Evolutionary conservation across 768 basidiomycete genomes (phyloP).

Genomic region (Floccularia luteovirens): DNA sequence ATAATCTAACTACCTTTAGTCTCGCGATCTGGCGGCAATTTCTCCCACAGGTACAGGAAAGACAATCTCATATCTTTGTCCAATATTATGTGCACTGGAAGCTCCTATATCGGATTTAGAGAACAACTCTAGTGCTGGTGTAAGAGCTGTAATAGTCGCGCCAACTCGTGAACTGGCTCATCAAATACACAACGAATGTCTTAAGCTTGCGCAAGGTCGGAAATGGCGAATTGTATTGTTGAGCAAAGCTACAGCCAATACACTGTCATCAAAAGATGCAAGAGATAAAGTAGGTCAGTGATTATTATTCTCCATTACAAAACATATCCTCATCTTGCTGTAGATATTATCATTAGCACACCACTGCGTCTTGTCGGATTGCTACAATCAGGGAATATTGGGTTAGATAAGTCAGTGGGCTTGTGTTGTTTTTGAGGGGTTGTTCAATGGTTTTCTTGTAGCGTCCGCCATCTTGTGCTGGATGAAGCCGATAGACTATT

Average conservation of each 20-base stretch:
- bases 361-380: conserved; percentile 84
- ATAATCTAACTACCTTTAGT: conserved; percentile 27
- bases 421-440: neutral
- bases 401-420: conserved; percentile 63
- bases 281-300: conserved; percentile 70
- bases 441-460: conserved; percentile 17
- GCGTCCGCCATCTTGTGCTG: conserved; percentile 79
- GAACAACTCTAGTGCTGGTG: conserved; percentile 44
- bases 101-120: conserved; percentile 41
- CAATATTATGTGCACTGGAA: conserved; percentile 57
- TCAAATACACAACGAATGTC: conserved; percentile 89
- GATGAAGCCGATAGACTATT: conserved; percentile 93
- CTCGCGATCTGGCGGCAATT: conserved; percentile 84
- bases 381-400: conserved; percentile 57
- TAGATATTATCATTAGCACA: conserved; percentile 90
- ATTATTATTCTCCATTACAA: conserved; percentile 4
- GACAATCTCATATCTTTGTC: conserved; percentile 87
- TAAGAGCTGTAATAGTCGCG: conserved; percentile 74
- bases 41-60: conserved; percentile 98
- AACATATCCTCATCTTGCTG: conserved; percentile 4
- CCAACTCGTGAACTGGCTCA: conserved; percentile 95
- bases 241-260: conserved; percentile 85
- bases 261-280: conserved; percentile 64
- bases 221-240: conserved; percentile 81
- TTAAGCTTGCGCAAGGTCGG: conserved; percentile 72